Evolutionary conservation across 2,329 filamentous ascomycete genomes (phyloP).

Genomic region (Penicillium polonicum): DNA sequence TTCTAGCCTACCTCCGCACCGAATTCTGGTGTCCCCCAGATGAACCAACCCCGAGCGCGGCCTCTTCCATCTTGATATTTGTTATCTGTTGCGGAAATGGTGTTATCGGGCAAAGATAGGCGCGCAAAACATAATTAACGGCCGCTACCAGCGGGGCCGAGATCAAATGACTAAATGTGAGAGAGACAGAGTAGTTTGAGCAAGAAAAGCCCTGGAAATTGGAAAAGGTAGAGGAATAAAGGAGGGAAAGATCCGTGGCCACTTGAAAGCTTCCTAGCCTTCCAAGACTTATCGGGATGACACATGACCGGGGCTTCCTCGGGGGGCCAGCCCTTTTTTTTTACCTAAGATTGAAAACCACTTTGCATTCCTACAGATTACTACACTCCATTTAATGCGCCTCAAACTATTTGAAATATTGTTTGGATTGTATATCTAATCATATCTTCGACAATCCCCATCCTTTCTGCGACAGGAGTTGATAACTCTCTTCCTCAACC

Average conservation of each 20-base stretch:
- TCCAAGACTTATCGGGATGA: slow-evolving; percentile 3
- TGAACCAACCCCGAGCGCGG: slow-evolving; percentile 28
- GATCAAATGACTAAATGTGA: slow-evolving; percentile 3
- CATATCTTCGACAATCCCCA: slow-evolving; percentile 47
- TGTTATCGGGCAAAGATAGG: slow-evolving; percentile 15
- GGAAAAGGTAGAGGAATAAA: background rate
- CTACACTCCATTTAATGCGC: background rate
- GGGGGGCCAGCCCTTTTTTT: background rate
- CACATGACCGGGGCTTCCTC: slow-evolving; percentile 6
- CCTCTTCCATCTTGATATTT: slow-evolving; percentile 33
- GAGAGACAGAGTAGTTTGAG: slow-evolving; percentile 5
- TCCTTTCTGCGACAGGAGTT: slow-evolving; percentile 46
- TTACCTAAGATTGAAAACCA: background rate
- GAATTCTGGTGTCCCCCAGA: slow-evolving; percentile 13
- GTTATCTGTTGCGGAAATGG: slow-evolving; percentile 14
- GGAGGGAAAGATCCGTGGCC: slow-evolving; percentile 6
- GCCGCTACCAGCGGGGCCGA: slow-evolving; percentile 26
- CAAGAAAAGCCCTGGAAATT: slow-evolving; percentile 4
- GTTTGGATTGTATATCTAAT: background rate
- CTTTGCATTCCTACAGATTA: background rate
- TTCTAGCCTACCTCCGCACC: background rate
- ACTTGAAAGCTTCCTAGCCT: background rate
- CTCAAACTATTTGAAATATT: background rate
- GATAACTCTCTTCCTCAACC: slow-evolving; percentile 52
- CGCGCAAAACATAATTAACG: slow-evolving; percentile 29